Evolutionary conservation across 2,329 filamentous ascomycete genomes (phyloP), one percentile per base, ranked within the genome.

Genomic region (Dactylellina parvicollis): DNA sequence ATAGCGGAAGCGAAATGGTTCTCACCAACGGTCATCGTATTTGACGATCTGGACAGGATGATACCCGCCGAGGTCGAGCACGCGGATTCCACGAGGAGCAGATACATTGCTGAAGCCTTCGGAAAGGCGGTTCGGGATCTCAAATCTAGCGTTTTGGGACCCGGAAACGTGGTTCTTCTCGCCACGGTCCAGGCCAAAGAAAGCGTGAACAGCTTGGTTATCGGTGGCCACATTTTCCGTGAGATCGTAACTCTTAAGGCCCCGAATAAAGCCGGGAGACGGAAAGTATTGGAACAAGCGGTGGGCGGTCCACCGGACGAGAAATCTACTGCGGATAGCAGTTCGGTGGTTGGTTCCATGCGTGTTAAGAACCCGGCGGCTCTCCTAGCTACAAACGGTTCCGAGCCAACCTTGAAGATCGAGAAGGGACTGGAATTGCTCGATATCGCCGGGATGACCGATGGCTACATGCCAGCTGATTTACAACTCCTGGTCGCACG

Each of bases 381-480:
- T 9, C 78, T 76, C 8, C 80, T 80, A 9, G 32, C 32, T 26
- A 79, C 82, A n/a, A 81, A 83, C 26, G 67, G 59, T 9, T 20
- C 59, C 9, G 90, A 88, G 3, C 89, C 88, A 74, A 84, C 86
- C 46, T 81, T 75, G n/a, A 79, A 77, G 8, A 79, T 96, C 4
- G 90, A 92, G 67, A 82, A 87, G 0, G 86, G 90, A 52, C 86
- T 99, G 8, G 95, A 99, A 80, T 91, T 98, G 67, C 86, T 98
- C 7, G 94, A 98, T 75, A 86, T 99, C 64, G 92, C 96, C 16
- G 93, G 95, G 1, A 90, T 94, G 77, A 98, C 94, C 0, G 95
- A 99, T 79, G 95, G 95, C 0, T 99, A 98, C 79, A 97, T 98
- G 93, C 94, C 95, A 0, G 95, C 93, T 2, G 95, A 99, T 80